Evolutionary conservation across 345 rosid genomes (phyloP), one percentile per base, ranked within the genome.

Genomic region (Populus euphratica): DNA sequence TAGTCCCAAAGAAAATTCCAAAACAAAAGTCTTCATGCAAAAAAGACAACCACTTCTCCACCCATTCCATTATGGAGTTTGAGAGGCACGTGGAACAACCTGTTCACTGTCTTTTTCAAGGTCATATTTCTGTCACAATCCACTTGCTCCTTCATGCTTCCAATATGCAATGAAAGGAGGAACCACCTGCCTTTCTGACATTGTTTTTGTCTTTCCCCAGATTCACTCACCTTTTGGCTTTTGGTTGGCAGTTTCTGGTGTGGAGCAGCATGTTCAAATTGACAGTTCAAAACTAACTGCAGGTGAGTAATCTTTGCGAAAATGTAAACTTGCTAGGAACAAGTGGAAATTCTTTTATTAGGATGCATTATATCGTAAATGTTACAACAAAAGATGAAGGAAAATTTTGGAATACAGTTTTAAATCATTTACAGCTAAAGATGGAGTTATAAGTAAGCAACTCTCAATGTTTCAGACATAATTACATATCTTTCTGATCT

Each of bases 401-500:
- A 79, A 73, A 73, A 39, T 10, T 68, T 74, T 63, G 27, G 43
- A 75, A 69, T 74, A 44, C 23, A 65, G 39, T 38, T 25, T 65
- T 36, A 63, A 67, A 72, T 47, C 78, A 79, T 74, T 74, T 79
- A 74, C 78, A 69, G 18, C 56, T 62, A 31, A 59, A 17, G 49
- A 31, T 62, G 25, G 18, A 38, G 43, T 39, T 16, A 3, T 8
- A n/a, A 8, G 29, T 1, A 69, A 20, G 67, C 49, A 65, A 59
- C 71, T 72, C 76, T 63, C 36, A 74, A 35, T 44, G 43, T 68
- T 27, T 36, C 20, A 49, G 65, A 9, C 35, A 78, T 82, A 84
- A 82, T 86, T 82, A 82, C 81, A 86, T 36, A 25, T 74, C 39
- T 74, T 50, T 72, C 50, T 4, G 17, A 61, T 70, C 56, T 35